phyloP scores from a whole-genome alignment of 768 basidiomycete genomes.

The Termitomyces sp. region DNA sequence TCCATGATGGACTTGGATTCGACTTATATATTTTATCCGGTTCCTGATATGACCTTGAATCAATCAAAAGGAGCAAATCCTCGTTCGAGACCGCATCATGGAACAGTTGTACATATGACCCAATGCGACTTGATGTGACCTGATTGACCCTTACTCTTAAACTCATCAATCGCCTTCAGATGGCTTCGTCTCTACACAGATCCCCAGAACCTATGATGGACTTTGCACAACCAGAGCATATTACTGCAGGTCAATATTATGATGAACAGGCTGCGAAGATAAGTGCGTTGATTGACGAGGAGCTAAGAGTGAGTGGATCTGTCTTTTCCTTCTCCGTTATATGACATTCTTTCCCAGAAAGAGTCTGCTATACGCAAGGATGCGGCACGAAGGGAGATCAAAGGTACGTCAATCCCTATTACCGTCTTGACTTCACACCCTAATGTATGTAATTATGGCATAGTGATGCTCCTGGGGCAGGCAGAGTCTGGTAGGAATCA shows the following conservation, averaged over 20 bases:
- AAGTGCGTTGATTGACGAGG: slow-evolving; percentile 52
- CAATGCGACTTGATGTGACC: slow-evolving; percentile 4
- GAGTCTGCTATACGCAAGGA: slow-evolving; percentile 43
- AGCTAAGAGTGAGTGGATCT: slow-evolving; percentile 36
- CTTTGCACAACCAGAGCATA: slow-evolving; percentile 8
- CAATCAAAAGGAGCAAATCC: slow-evolving; percentile 13
- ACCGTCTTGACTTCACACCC: neutral
- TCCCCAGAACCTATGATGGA: slow-evolving; percentile 10
- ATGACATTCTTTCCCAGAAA: slow-evolving; percentile 27
- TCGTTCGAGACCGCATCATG: slow-evolving; percentile 3
- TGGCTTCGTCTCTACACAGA: slow-evolving; percentile 2
- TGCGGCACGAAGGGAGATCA: slow-evolving; percentile 33
- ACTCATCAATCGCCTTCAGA: slow-evolving; percentile 8
- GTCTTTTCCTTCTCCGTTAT: neutral
- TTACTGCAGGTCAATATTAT: slow-evolving; percentile 16
- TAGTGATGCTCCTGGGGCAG: slow-evolving; percentile 74
- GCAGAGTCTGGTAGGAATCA: slow-evolving; percentile 51
- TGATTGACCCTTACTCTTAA: slow-evolving; percentile 6
- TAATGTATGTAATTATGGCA: neutral
- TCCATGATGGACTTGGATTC: neutral
- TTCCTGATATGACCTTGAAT: neutral
- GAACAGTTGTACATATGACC: slow-evolving; percentile 7
- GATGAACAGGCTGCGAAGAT: slow-evolving; percentile 39
- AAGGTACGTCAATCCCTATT: slow-evolving; percentile 31
- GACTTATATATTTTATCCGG: neutral